These are phyloP conservation scores for Aspergillus sp. DNA, from an alignment of 2,329 filamentous ascomycete genomes.

Conservation along the genomic window DNA sequence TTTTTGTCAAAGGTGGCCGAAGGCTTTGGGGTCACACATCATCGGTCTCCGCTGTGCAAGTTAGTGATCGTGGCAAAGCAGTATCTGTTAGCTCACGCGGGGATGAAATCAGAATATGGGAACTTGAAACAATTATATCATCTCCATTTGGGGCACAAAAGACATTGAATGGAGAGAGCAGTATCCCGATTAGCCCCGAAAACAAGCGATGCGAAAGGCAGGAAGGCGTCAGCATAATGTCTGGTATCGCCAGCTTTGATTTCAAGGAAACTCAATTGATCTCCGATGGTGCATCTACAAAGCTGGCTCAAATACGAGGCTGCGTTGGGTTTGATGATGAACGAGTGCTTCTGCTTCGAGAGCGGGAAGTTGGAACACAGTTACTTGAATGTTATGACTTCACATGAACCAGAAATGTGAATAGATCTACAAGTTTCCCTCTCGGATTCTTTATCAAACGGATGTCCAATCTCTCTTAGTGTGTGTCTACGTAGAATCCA, in stretches of 20 bases:
- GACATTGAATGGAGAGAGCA: constrained; percentile 43
- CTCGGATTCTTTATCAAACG: no score
- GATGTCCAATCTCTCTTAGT: no score
- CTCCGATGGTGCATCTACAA: constrained; percentile 30
- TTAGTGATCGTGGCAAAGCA: constrained; percentile 78
- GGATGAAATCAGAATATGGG: constrained; percentile 79
- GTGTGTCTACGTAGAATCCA: no score
- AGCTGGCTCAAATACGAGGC: constrained; percentile 44
- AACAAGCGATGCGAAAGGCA: constrained; percentile 11
- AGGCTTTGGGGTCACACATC: constrained; percentile 90
- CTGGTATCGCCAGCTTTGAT: constrained; percentile 11
- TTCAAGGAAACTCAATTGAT: constrained; percentile 14
- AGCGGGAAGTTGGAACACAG: constrained; percentile 63
- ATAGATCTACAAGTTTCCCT: background rate
- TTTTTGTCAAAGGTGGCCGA: constrained; percentile 68
- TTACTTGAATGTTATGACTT: constrained; percentile 85
- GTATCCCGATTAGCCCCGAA: constrained; percentile 50
- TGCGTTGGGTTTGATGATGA: constrained; percentile 90
- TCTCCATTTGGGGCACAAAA: constrained; percentile 42
- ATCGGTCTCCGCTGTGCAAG: constrained; percentile 77
- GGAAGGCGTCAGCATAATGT: constrained; percentile 1
- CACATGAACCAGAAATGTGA: constrained; percentile 45
- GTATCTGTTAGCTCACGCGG: constrained; percentile 83
- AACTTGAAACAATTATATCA: constrained; percentile 68
- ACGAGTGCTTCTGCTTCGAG: constrained; percentile 80